Evolutionary conservation across 208 protist genomes (phyloP), one percentile per base, ranked within the genome.

Genomic region (Acanthamoeba healyi): DNA sequence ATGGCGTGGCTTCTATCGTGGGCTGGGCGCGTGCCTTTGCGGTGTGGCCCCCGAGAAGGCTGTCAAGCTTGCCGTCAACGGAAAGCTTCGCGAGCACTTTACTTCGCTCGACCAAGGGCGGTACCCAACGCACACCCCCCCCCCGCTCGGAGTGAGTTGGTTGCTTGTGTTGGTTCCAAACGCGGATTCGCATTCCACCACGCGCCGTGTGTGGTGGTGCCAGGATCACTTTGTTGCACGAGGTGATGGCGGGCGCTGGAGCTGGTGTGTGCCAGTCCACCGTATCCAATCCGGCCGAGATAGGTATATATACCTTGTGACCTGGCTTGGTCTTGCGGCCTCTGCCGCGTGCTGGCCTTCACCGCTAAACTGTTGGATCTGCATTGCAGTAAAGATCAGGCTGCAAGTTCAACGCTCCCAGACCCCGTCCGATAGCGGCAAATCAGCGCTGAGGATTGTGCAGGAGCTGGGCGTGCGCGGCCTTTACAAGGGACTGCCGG

Each of bases 21-120:
- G 96, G 63, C 49, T 97, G 4, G 84, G 67, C 22, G 94, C 96
- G 77, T 95, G 97, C 63, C 86, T 97, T 22, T 72, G 96, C 56
- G 96, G 96, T 95, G 96, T 97, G 12, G 94, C 96, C 6, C 96
- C 96, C 26, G 96, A 97, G 51, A 97, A 97, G 46, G 96, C 96
- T 3, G 97, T 97, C 56, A 97, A 97, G 67, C 89, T 97, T 0
- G 95, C 90, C 4, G 94, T 96, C 14, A 97, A 97, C 54, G 96
- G 97, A 58, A 49, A 95, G 34, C 79, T 97, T 14, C 51, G 96
- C 61, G 72, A 94, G 46, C 36, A 89, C 9, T 96, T 97, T 40
- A 67, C 32, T 14, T 46, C 94, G 36, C 51, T 5, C 51, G 36
- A 65, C 44, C 22, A 24, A 5, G 87, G 29, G 92, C 86, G 40